These are phyloP conservation scores for Scolecobasidium constrictum DNA, from an alignment of 2,329 filamentous ascomycete genomes.

Conservation along the genomic window DNA sequence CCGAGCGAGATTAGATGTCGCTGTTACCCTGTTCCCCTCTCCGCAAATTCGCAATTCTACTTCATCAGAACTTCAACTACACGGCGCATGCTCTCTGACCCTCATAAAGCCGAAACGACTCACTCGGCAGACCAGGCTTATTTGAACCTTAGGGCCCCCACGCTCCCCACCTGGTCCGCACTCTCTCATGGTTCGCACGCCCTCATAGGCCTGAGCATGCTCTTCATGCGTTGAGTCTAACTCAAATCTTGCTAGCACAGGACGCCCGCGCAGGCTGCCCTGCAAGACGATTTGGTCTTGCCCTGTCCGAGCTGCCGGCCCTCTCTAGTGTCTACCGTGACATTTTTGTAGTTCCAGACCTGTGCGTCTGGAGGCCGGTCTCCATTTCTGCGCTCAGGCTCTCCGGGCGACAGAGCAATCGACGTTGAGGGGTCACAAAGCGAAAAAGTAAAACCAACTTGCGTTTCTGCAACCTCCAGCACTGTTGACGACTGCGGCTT, in stretches of 20 bases:
- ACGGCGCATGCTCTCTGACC: no score
- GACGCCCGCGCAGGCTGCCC: neutral
- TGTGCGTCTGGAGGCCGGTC: neutral
- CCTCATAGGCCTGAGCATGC: no score
- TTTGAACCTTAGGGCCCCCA: no score
- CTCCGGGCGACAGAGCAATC: neutral
- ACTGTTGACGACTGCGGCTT: neutral
- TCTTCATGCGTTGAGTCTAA: no score
- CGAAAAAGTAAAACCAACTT: neutral
- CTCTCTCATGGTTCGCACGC: neutral
- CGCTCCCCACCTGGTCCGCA: neutral
- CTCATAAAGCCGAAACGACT: no score
- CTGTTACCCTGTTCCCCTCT: no score
- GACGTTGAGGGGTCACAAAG: neutral
- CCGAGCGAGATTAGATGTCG: no score
- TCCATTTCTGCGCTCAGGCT: neutral
- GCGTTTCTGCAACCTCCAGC: neutral
- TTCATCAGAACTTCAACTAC: no score
- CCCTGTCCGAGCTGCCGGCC: neutral
- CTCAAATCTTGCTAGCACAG: neutral
- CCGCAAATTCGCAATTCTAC: no score
- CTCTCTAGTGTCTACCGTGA: neutral
- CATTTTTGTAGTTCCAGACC: neutral
- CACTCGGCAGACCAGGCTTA: no score
- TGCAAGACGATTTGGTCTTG: neutral